Evolutionary conservation across 2,329 filamentous ascomycete genomes (phyloP), one percentile per base, ranked within the genome.

Genomic region (Rugonectria rugulosa): DNA sequence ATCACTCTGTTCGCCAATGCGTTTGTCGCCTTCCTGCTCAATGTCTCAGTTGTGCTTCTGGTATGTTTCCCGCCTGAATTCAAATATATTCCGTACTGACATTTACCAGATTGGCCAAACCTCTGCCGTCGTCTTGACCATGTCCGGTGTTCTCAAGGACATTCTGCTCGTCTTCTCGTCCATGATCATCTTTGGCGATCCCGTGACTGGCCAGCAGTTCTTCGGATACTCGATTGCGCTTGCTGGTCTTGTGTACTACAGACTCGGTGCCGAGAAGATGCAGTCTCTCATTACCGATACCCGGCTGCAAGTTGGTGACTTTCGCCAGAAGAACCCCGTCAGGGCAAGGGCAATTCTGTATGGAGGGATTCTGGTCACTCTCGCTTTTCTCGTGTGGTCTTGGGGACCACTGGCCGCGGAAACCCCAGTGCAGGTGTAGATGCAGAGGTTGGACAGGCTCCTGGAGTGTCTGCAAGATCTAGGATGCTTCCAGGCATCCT

Each of bases 151-250:
- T 12, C 46, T 56, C 11, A 56, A 56, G 36, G 53, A 56, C 7
- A 51, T 56, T 9, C 27, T 56, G 3, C 53, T 56, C 14, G 53
- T 56, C 24, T 49, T 50, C n/a, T 49, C 53, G 1, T 56, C 53
- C 3, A 56, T 56, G 53, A 36, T 34, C 3, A 56, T 56, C 19
- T 56, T 56, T 21, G 46, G 46, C 4, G 53, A 56, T 19, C 53
- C 53, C n/a, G 53, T 56, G 12, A 56, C 53, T 3, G 41, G 20
- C 4, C 53, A 56, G 32, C 53, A 56, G 19, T 56, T 56, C 17
- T 56, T 56, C 8, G 53, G 53, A 6, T 56, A 56, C 41, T 56
- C 53, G 9, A 46, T 56, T 12, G 53, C 53, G 10, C 17, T 56
- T 7, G 41, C n/a, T 11, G 53, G 53, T 34, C 32, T 56, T 6